phyloP scores from a whole-genome alignment of 768 basidiomycete species.

The Glaciozyma antarctica region DNA sequence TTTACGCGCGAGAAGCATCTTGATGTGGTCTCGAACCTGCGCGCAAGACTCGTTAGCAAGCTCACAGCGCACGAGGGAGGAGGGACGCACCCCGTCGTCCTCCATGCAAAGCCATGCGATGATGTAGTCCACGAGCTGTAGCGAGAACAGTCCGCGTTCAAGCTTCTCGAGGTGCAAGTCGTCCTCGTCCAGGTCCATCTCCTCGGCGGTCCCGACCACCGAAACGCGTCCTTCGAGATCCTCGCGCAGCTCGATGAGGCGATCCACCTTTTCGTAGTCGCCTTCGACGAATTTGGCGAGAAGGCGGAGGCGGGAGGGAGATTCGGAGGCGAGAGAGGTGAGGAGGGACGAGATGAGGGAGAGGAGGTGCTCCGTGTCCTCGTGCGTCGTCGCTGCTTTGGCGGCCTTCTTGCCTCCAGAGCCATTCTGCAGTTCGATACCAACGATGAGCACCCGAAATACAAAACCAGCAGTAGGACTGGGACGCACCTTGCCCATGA shows the following conservation, averaged over 20 bases:
- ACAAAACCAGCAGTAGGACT: not conserved
- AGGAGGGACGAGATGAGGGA: constrained; percentile 80
- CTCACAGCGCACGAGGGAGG: not conserved
- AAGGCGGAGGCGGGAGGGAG: constrained; percentile 65
- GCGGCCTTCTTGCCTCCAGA: constrained; percentile 54
- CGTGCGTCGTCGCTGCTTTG: constrained; percentile 48
- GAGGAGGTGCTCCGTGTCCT: constrained; percentile 78
- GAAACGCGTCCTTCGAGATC: constrained; percentile 50
- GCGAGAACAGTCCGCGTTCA: constrained; percentile 74
- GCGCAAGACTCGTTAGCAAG: constrained; percentile 37
- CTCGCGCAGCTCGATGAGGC: constrained; percentile 78
- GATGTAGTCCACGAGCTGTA: constrained; percentile 89
- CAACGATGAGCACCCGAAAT: not conserved
- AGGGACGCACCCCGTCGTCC: constrained; percentile 78
- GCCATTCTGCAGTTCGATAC: constrained; percentile 39
- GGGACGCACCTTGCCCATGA: constrained; percentile 79
- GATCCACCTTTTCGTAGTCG: constrained; percentile 89
- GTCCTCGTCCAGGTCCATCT: constrained; percentile 59
- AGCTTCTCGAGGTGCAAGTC: constrained; percentile 75
- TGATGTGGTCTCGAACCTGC: constrained; percentile 68
- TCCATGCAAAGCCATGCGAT: constrained; percentile 95
- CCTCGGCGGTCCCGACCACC: constrained; percentile 53
- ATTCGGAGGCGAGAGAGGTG: constrained; percentile 77
- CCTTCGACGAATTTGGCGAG: constrained; percentile 88
- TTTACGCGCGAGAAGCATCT: constrained; percentile 65